Base-by-base conservation (phyloP, 257 asterid genomes). In the Osmanthus fragrans region DNA sequence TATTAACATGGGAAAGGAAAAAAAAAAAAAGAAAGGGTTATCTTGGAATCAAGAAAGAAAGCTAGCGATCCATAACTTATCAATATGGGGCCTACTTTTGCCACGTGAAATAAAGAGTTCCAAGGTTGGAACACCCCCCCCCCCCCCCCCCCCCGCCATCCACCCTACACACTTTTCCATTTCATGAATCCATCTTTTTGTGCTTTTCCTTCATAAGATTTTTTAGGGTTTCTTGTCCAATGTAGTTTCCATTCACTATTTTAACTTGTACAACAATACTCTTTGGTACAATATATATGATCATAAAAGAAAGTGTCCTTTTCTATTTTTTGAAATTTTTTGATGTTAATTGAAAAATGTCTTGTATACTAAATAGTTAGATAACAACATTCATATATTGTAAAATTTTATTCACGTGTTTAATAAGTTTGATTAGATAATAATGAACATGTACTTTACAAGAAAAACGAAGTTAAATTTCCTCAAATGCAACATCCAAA, bases 1-100 rank as follows among this genome's bases (percentile, higher is more conserved):
- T 19, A n/a, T 56, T 6, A 0, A 56, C 30, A n/a, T 1, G 65
- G n/a, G n/a, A n/a, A n/a, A n/a, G n/a, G n/a, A n/a, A n/a, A n/a
- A n/a, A n/a, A n/a, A n/a, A 2, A 8, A 54, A 56, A 56, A 19
- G 4, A 56, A 56, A 19, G 4, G 21, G 7, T 56, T 56, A 29
- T 56, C 13, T n/a, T 56, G 29, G 56, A 47, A n/a, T 56, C 25
- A 56, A 56, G 9, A 23, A 56, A 56, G 66, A 56, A 56, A n/a
- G 27, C 29, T n/a, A 56, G 65, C 66, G 25, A 56, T 23, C 66
- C 66, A 19, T 21, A 56, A 21, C 66, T 56, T 21, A 56, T 56
- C n/a, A 5, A 11, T 13, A 27, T 67, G 71, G 71, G 73, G 25
- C 45, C 73, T 69, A 69, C 73, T 69, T 69, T 69, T 32, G 73